These are phyloP conservation scores for Psilocybe subaeruginosa DNA, from an alignment of 768 basidiomycete genomes.

Conservation along the genomic window DNA sequence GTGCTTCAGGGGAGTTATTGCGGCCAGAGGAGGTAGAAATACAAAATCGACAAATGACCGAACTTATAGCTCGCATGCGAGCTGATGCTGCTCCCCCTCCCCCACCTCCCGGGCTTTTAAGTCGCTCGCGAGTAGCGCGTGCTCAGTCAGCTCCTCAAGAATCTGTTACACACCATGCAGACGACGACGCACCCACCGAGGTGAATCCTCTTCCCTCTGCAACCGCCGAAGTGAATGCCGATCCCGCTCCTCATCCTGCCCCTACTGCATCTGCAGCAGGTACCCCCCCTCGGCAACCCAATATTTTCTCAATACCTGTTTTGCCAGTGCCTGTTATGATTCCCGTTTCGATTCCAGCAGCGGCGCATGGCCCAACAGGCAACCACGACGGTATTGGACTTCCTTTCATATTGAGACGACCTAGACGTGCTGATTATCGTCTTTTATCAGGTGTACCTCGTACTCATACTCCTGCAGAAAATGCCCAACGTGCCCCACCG, in stretches of 20 bases:
- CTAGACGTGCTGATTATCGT: not conserved
- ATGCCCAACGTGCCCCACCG: not conserved
- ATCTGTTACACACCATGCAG: not conserved
- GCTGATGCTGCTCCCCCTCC: not conserved
- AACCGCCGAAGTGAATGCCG: too few relatives aligned
- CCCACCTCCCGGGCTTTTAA: not conserved
- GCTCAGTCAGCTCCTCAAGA: not conserved
- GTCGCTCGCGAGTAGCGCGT: not conserved
- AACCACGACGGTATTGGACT: not conserved
- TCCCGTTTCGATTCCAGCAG: constrained; percentile 5
- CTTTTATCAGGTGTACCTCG: not conserved
- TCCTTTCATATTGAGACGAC: not conserved
- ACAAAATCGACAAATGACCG: not conserved
- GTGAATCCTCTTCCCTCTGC: too few relatives aligned
- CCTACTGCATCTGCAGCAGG: not conserved
- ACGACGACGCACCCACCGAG: too few relatives aligned
- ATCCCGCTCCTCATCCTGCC: too few relatives aligned
- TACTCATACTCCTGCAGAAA: not conserved
- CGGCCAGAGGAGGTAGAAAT: not conserved
- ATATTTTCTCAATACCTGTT: constrained; percentile 9
- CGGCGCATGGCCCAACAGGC: not conserved
- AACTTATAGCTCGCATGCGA: not conserved
- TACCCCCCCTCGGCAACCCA: not conserved
- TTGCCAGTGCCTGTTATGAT: constrained; percentile 20
- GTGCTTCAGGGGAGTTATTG: not conserved